A percentile compares a stretch with the other conserved stretches of the same genome.
Conservation (phyloP, 2,329 filamentous ascomycete species). For the Alternaria dauci region DNA sequence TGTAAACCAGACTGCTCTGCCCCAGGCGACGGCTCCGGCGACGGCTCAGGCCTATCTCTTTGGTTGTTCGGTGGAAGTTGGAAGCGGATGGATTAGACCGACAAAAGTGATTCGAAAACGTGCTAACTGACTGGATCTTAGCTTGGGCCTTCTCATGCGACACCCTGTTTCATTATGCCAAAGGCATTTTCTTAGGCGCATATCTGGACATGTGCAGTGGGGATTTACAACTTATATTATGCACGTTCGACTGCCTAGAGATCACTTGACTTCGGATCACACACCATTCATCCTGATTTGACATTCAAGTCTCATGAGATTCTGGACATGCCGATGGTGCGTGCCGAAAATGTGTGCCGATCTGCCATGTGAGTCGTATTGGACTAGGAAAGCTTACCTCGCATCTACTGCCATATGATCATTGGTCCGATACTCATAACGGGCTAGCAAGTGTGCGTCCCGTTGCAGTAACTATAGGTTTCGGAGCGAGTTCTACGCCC, state of each 20-base stretch:
- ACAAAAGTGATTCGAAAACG: background rate
- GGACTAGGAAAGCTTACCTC: conserved; percentile 3
- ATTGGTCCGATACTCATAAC: background rate
- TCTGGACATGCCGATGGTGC: background rate
- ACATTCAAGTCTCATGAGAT: background rate
- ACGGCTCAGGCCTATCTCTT: background rate
- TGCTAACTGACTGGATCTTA: background rate
- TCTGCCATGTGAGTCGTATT: background rate
- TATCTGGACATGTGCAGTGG: background rate
- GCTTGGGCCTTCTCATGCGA: background rate
- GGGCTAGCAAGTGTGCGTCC: background rate
- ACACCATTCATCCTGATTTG: background rate
- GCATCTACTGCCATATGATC: background rate
- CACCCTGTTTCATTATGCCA: background rate
- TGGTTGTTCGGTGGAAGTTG: background rate
- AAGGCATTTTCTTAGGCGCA: background rate
- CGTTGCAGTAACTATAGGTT: background rate
- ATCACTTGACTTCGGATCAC: background rate
- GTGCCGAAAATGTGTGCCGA: background rate
- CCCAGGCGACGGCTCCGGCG: background rate
- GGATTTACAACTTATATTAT: background rate
- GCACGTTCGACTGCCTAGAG: background rate
- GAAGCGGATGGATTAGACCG: background rate
- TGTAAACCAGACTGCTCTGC: background rate
- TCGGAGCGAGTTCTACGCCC: background rate